phyloP scores from a whole-genome alignment of 1,139 yeast species.

The Blastobotrys petasosporus region DNA sequence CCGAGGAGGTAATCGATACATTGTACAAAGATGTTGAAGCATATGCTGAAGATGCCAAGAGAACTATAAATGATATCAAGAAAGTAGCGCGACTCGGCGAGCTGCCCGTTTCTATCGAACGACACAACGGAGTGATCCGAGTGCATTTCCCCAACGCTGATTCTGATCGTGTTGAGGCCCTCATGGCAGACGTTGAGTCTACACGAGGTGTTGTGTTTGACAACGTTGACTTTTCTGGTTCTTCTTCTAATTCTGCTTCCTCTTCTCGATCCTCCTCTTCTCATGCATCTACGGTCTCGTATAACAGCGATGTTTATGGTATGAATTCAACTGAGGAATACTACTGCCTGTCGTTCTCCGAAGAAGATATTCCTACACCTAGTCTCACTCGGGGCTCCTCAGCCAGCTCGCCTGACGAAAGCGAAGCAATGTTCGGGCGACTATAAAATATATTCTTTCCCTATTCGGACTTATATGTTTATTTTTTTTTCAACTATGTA shows the following conservation, averaged over 20 bases:
- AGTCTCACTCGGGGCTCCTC: conserved; percentile 11
- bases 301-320: conserved; percentile 12
- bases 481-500: neutral
- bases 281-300: conserved; percentile 2
- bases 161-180: conserved; percentile 27
- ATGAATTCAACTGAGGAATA: conserved; percentile 4
- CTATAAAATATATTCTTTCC: neutral
- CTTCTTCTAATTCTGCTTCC: neutral
- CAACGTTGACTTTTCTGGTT: conserved; percentile 1
- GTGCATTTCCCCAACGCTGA: conserved; percentile 37
- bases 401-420: conserved; percentile 1
- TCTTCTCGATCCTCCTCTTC: neutral
- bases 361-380: conserved; percentile 13
- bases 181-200: conserved; percentile 32
- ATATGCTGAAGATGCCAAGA: conserved; percentile 24
- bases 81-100: conserved; percentile 32
- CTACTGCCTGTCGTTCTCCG: conserved; percentile 3
- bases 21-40: conserved; percentile 25
- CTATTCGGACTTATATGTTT: neutral
- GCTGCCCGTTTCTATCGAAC: conserved; percentile 33
- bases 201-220: conserved; percentile 28
- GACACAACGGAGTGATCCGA: conserved; percentile 26
- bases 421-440: neutral
- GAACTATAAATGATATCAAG: conserved; percentile 27
- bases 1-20: conserved; percentile 21